Percentiles rank a stretch among this genome's conserved stretches.
Conservation (phyloP, 768 basidiomycete genomes). For the Sarcodon aspratus region DNA sequence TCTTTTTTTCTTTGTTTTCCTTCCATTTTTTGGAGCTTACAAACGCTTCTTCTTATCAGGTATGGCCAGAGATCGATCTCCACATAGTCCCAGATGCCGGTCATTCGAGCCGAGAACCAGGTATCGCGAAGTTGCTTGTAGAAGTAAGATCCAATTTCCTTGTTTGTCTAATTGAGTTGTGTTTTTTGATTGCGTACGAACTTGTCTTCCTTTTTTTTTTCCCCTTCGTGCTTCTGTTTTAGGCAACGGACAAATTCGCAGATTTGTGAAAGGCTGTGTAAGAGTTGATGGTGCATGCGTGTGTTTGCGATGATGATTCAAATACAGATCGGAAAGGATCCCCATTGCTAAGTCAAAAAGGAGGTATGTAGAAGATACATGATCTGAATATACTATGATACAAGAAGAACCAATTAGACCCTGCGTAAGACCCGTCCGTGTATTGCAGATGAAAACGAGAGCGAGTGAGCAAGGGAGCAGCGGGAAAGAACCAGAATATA, state of each 20-base stretch:
- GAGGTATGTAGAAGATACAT: no score
- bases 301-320: no score
- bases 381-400: no score
- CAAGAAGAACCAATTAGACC: no score
- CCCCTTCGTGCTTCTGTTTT: neutral
- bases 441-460: no score
- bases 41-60: slow-evolving; percentile 22
- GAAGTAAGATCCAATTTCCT: slow-evolving; percentile 33
- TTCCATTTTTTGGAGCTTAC: neutral
- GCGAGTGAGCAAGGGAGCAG: no score
- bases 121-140: slow-evolving; percentile 57
- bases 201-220: no score
- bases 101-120: slow-evolving; percentile 70
- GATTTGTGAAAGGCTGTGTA: slow-evolving; percentile 13
- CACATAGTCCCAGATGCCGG: slow-evolving; percentile 79
- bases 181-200: neutral
- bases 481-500: no score
- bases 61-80: slow-evolving; percentile 70
- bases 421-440: no score
- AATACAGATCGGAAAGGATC: no score
- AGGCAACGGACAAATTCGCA: slow-evolving; percentile 36
- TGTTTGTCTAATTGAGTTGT: neutral
- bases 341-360: no score
- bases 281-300: no score
- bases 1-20: neutral